A percentile compares a stretch with the other conserved stretches of the same genome.
Evolutionary conservation across 345 rosid genomes (phyloP).

Genomic region (Cochlearia excelsa): DNA sequence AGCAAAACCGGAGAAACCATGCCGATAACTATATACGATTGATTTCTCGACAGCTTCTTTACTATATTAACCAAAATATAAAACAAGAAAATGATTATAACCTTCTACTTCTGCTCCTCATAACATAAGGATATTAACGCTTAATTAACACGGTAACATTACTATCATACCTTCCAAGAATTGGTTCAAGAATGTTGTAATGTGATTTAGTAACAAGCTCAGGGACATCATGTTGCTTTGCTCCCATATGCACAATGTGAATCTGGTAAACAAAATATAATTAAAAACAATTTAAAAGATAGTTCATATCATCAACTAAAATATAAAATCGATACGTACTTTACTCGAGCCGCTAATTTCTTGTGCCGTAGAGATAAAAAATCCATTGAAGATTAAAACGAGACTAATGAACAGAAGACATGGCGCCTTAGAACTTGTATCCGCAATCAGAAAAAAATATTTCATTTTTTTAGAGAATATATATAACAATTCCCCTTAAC

Average conservation of each 20-base stretch:
- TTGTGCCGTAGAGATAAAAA: background rate
- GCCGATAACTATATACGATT: slow-evolving; percentile 46
- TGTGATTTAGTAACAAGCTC: slow-evolving; percentile 46
- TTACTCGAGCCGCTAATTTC: slow-evolving; percentile 16
- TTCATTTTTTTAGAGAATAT: slow-evolving; percentile 1
- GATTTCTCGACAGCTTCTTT: slow-evolving; percentile 40
- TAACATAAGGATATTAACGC: background rate
- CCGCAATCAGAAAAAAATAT: slow-evolving; percentile 7
- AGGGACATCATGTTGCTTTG: slow-evolving; percentile 45
- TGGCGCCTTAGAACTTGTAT: slow-evolving; percentile 17
- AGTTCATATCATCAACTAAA: background rate
- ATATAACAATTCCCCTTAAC: too few species aligned
- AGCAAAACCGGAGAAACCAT: slow-evolving; percentile 54
- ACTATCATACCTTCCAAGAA: slow-evolving; percentile 34
- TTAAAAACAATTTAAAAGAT: background rate
- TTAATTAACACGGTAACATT: background rate
- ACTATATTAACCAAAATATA: slow-evolving; percentile 26
- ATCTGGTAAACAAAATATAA: slow-evolving; percentile 31
- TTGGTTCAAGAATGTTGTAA: slow-evolving; percentile 51
- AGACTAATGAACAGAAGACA: slow-evolving; percentile 18
- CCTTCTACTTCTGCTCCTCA: background rate
- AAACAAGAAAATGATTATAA: background rate
- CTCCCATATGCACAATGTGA: slow-evolving; percentile 63
- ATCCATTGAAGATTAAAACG: slow-evolving; percentile 19
- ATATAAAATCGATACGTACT: background rate